phyloP scores from a whole-genome alignment of 352 stramenopile species.

The Pythium apleroticum region DNA sequence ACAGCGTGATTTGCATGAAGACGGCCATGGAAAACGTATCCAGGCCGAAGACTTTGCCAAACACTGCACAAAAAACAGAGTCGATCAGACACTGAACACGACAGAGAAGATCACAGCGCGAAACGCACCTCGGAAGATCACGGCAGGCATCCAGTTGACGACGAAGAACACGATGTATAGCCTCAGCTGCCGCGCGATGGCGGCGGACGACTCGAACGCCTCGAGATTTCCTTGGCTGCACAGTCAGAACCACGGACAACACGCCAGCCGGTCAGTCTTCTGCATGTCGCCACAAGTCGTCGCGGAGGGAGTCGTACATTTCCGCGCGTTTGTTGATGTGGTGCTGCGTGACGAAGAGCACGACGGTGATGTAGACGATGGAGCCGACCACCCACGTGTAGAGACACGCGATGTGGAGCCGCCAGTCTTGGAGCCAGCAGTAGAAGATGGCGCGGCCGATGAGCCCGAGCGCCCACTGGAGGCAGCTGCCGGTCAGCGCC shows the following conservation, averaged over 20 bases:
- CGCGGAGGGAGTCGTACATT: slow-evolving; percentile 18
- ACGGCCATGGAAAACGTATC: slow-evolving; percentile 53
- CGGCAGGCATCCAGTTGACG: slow-evolving; percentile 63
- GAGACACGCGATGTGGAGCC: slow-evolving; percentile 52
- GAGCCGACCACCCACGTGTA: slow-evolving; percentile 67
- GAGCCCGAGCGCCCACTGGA: slow-evolving; percentile 27
- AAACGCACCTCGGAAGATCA: slow-evolving; percentile 57
- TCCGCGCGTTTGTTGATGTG: slow-evolving; percentile 42
- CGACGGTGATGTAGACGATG: slow-evolving; percentile 66
- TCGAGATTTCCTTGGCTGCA: slow-evolving; percentile 57
- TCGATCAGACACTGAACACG: background rate
- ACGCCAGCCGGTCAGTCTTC: background rate
- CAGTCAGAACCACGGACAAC: background rate
- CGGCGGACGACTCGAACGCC: slow-evolving; percentile 57
- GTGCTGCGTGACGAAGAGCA: slow-evolving; percentile 61
- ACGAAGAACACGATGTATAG: slow-evolving; percentile 77
- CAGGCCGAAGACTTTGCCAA: slow-evolving; percentile 39
- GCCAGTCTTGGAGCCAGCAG: slow-evolving; percentile 63
- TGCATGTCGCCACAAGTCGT: too few relatives aligned
- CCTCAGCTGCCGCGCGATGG: slow-evolving; percentile 60
- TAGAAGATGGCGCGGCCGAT: slow-evolving; percentile 63
- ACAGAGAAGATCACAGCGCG: too few relatives aligned
- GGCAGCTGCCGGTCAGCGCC: slow-evolving; percentile 34
- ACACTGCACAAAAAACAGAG: slow-evolving; percentile 32
- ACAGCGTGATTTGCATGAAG: slow-evolving; percentile 68